Base-by-base conservation (phyloP, 2,329 filamentous ascomycete species). In the Penicillium sp. region DNA sequence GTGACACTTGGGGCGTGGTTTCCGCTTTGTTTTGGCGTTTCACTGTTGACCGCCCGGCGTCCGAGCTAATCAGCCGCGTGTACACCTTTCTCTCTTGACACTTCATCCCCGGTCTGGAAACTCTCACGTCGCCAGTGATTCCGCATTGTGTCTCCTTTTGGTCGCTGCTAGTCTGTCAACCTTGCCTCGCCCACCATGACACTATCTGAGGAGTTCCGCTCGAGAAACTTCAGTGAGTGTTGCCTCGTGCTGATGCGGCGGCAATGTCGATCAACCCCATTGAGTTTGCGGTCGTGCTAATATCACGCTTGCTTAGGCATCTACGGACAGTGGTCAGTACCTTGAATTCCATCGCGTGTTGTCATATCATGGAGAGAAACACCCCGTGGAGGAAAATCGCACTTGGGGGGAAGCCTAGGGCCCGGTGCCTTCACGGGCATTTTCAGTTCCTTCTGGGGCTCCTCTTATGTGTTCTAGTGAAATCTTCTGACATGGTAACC, bases 321-420 rank as follows among this genome's bases (percentile, higher is more conserved):
- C 64, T 83, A 83, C 63, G 80, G 78, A 56, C 80, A 83, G 80
- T 83, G 80, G 79, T 83, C 60, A 67, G 76, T 74, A 39, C 40
- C 32, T 14, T 36, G 29, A 34, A 14, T 20, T 26, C 27, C 15
- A 28, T 27, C 15, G 11, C 31, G 7, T 43, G 36, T 39, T 41
- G 14, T 27, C 10, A 9, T n/a, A 6, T n/a, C 11, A n/a, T n/a
- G 14, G 25, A 6, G 4, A 9, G 25, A 27, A n/a, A n/a, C 10
- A 9, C 4, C 4, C 11, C 10, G 7, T n/a, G 9, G 25, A 15
- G 28, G 28, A 18, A 15, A 15, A 16, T 7, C 14, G 28, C 9
- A 7, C 4, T 6, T 27, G 25, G 5, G 25, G 25, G 25, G 6
- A 4, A 27, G 14, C 14, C 10, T 9, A 13, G 11, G 25, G 10